These are phyloP conservation scores for Suillus americanus DNA, from an alignment of 768 basidiomycete genomes.

Conservation along the genomic window DNA sequence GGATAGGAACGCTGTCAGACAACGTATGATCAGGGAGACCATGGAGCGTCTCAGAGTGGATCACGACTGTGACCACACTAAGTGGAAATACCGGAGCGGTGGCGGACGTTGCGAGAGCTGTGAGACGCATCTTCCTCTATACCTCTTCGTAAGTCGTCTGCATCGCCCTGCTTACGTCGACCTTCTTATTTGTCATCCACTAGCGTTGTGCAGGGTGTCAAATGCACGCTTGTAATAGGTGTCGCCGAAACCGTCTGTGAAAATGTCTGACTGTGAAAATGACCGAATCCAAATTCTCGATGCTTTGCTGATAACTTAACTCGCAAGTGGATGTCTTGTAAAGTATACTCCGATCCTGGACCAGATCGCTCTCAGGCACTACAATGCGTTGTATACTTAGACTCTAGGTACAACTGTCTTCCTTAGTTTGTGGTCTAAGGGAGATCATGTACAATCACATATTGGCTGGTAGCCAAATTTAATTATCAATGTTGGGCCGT, in stretches of 20 bases:
- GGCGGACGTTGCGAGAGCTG: conserved; percentile 50
- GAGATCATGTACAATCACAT: neutral
- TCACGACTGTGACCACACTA: conserved; percentile 50
- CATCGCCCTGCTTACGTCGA: neutral
- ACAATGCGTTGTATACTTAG: neutral
- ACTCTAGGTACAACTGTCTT: neutral
- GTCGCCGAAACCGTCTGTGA: conserved; percentile 37
- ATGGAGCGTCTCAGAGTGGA: conserved; percentile 44
- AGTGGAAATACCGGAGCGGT: conserved; percentile 46
- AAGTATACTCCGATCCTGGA: neutral
- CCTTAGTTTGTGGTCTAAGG: neutral
- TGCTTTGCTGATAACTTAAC: neutral
- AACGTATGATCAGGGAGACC: conserved; percentile 28
- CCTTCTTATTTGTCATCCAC: neutral
- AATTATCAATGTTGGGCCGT: neutral
- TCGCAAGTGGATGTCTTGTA: neutral
- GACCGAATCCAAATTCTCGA: neutral
- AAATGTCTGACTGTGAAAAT: conserved; percentile 18
- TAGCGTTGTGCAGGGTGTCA: conserved; percentile 36
- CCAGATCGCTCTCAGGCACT: neutral
- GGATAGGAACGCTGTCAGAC: conserved; percentile 9
- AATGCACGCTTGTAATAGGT: conserved; percentile 36
- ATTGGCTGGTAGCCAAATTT: neutral
- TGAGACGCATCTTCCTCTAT: conserved; percentile 36
- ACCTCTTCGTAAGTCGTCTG: conserved; percentile 48